Percentiles rank a stretch among this genome's conserved stretches.
Conservation (phyloP, 2,329 filamentous ascomycete species). For the Neopestalotiopsis sp. region DNA sequence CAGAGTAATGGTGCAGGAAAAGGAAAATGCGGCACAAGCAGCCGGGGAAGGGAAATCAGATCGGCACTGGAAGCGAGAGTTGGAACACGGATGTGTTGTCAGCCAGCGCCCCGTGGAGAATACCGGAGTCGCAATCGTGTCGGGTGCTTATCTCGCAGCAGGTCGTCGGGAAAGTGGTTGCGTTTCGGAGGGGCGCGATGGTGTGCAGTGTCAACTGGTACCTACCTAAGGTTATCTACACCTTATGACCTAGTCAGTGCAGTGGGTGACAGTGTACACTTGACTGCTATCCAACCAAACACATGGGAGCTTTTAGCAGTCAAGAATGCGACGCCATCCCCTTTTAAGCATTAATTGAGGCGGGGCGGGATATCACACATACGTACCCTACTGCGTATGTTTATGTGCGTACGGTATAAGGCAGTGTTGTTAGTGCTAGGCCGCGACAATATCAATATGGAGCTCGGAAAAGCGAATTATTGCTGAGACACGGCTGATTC, state of each 20-base stretch:
- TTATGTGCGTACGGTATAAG: background rate
- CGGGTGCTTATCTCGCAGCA: background rate
- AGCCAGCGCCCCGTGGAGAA: background rate
- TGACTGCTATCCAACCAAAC: background rate
- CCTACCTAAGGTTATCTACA: background rate
- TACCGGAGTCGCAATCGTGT: background rate
- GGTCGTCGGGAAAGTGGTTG: background rate
- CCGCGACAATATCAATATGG: background rate
- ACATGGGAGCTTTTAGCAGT: background rate
- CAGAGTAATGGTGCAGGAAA: background rate
- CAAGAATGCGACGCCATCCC: background rate
- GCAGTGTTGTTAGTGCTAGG: too few species aligned
- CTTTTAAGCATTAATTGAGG: background rate
- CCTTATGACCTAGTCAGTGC: background rate
- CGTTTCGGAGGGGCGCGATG: background rate
- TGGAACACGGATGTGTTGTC: background rate
- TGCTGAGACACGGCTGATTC: background rate
- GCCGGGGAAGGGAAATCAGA: background rate
- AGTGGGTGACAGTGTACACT: too few species aligned
- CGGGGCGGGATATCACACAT: background rate
- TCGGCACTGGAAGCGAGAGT: background rate
- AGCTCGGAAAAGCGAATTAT: background rate
- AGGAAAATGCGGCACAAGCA: background rate
- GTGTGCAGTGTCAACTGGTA: background rate
- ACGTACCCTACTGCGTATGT: background rate